Base-by-base conservation (phyloP, 1,139 yeast genomes). In the Kodamaea sp. region DNA sequence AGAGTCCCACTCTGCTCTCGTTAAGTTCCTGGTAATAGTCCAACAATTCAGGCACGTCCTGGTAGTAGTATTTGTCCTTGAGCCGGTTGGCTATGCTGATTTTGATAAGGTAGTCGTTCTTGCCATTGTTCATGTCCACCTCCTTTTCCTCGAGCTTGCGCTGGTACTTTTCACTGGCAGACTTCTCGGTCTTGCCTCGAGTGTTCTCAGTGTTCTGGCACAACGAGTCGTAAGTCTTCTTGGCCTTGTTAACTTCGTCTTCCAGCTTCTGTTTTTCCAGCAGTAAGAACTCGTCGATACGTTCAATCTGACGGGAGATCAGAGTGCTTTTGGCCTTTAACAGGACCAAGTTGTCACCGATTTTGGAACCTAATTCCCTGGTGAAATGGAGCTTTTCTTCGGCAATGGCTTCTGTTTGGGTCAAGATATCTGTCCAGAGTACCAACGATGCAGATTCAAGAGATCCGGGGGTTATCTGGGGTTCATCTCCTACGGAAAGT, bases 391-490 rank as follows among this genome's bases (percentile, higher is more conserved):
- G 57, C 48, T 79, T 80, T 51, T 87, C 95, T 34, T 73, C 77
- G 19, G 96, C 84, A 29, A 87, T 76, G 19, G 74, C 69, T 56
- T 90, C 97, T 0, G 97, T 87, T 54, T 88, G 95, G 5, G 87
- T 76, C 42, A 92, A 70, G 10, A 92, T 78, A 46, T 88, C 95
- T 30, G 80, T 86, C 98, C 98, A 92, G 4, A 95, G 78, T n/a
- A 88, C 96, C 45, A 90, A 63, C n/a, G 88, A 75, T 0, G 97
- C 96, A 44, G 87, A 77, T 54, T 94, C 98, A 33, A 92, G 66
- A 0, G 97, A 89, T 0, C 99, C 98, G 0, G 98, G 97, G 0
- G 99, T 92, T 35, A 87, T 76, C 29, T 80, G 77, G 0, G 99
- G 98, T 18, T 78, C 76, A 44, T 88, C 96, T 18, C 99, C 99